phyloP scores from a whole-genome alignment of 208 protist species.

The Phytomonas sp. region DNA sequence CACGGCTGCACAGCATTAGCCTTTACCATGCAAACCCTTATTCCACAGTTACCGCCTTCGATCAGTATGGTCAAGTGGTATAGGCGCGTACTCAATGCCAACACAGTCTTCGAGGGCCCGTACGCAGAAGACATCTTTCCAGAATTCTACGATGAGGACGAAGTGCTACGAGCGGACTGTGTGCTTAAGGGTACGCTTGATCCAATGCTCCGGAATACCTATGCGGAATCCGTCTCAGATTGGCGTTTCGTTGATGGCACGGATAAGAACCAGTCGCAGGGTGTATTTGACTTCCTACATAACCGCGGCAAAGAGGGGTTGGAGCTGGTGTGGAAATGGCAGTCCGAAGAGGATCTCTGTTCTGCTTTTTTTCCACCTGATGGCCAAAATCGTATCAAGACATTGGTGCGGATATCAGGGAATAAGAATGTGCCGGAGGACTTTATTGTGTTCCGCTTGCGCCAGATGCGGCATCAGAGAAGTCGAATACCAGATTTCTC shows the following conservation, averaged over 20 bases:
- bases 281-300: constrained; percentile 24
- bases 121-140: constrained; percentile 48
- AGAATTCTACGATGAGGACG: constrained; percentile 66
- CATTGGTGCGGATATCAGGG: not conserved
- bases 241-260: constrained; percentile 16
- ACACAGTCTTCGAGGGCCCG: constrained; percentile 22
- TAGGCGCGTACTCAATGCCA: constrained; percentile 38
- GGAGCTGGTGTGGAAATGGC: constrained; percentile 42
- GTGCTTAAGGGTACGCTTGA: constrained; percentile 57
- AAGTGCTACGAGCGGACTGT: constrained; percentile 49
- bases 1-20: constrained; percentile 16
- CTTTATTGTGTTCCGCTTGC: constrained; percentile 54
- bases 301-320: constrained; percentile 17
- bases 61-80: constrained; percentile 63
- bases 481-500: not conserved
- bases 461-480: constrained; percentile 13
- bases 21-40: constrained; percentile 12
- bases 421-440: constrained; percentile 17
- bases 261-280: not conserved
- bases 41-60: constrained; percentile 25
- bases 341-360: constrained; percentile 29
- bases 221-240: constrained; percentile 18
- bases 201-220: constrained; percentile 18
- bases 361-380: constrained; percentile 24
- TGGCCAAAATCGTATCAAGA: constrained; percentile 8